Evolutionary conservation across 2,329 filamentous ascomycete genomes (phyloP), one percentile per base, ranked within the genome.

Genomic region (Juglanconis sp.): DNA sequence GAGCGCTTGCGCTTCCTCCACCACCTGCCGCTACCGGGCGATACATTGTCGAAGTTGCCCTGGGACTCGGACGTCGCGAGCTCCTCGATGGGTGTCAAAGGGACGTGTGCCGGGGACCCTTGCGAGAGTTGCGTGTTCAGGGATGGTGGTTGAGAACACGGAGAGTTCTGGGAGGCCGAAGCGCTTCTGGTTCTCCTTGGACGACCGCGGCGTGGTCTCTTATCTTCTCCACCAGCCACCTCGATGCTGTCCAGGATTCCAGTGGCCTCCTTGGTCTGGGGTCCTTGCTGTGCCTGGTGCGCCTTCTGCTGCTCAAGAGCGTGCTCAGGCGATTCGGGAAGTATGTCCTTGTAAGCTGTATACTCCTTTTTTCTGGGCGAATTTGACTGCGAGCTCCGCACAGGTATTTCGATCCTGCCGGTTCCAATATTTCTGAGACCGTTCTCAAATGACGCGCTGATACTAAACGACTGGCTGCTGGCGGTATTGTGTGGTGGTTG

Each of bases 381-480:
- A 38, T 24, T 63, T 15, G 40, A 53, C 24, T 56, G 61, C 54
- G 61, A 63, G 47, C 58, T 63, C 17, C 57, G 52, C 32, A 61
- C 34, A 4, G 53, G 50, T 13, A 63, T 63, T 44, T 63, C 61
- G 30, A 63, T 52, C 38, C 40, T 54, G 11, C 57, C 54, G n/a
- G 54, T 55, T 5, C 51, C 54, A 36, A 61, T 30, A 7, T 63
- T 60, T 4, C 51, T 49, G 34, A 63, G 40, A 2, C 50, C 57
- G 7, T 55, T 54, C 40, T 63, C 61, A 17, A 61, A 57, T 15
- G 57, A 60, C 46, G 79, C 76, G 59, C 75, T 79, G 55, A 77
- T 65, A 11, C 71, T 72, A 64, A 78, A 78, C 1, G 77, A 79
- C 17, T 64, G 61, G 6, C 65, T 66, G 7, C 53, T 51, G 42